Conservation (phyloP, 179 eudicot species). For the Silene vulgaris region DNA sequence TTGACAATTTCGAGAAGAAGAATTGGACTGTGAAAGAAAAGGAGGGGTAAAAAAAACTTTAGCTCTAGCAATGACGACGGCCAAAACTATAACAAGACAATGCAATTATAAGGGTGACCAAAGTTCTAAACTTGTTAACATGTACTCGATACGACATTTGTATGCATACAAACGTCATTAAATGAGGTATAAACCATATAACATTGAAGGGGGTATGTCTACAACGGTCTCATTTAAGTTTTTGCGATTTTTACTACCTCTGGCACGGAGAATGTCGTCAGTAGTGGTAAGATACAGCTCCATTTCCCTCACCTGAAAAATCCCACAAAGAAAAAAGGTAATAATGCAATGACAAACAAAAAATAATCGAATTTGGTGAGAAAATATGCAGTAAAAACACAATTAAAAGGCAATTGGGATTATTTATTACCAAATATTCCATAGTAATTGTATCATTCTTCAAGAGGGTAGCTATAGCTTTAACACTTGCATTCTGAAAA, state of each 20-base stretch:
- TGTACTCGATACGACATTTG: too few relatives aligned
- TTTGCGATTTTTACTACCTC: conserved; percentile 45
- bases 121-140: background rate
- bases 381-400: background rate
- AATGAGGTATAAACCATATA: too few relatives aligned
- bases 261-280: conserved; percentile 68
- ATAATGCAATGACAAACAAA: background rate
- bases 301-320: conserved; percentile 73
- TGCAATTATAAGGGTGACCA: background rate
- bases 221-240: background rate
- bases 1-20: background rate
- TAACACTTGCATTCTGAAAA: conserved; percentile 54
- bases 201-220: too few relatives aligned
- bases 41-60: background rate
- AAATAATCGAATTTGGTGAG: background rate
- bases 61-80: background rate
- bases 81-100: too few relatives aligned
- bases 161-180: too few relatives aligned
- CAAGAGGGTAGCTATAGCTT: conserved; percentile 59
- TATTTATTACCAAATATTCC: conserved; percentile 47
- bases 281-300: conserved; percentile 80
- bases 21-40: background rate
- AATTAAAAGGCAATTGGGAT: background rate
- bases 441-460: conserved; percentile 56
- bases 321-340: conserved; percentile 6